Evolutionary conservation across 2,329 filamentous ascomycete genomes (phyloP), one percentile per base, ranked within the genome.

Genomic region (Epichloe festucae): DNA sequence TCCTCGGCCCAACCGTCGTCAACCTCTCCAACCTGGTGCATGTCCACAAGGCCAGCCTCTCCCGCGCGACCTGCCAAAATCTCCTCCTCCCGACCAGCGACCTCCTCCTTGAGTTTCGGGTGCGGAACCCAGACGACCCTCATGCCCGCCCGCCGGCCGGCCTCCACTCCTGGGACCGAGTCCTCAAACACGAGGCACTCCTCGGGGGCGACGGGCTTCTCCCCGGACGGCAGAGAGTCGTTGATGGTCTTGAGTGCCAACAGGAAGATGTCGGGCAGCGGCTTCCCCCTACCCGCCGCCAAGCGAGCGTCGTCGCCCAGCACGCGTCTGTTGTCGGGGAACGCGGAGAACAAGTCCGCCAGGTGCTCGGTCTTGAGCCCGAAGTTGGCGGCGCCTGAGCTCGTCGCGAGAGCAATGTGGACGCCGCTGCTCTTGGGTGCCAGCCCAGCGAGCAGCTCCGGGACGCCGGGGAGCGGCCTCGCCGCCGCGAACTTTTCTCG

Each of bases 181-280:
- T 98, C 93, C 70, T 98, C 93, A 61, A 98, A 97, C 0, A 97
- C 93, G 15, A 98, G 74, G 64, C 93, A 97, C 68, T 97, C 91
- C 58, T 87, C 85, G 0, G 89, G 50, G 50, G 65, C 74, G 56
- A 98, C 84, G 53, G 78, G 71, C 57, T 76, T 71, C 49, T 85
- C 82, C 79, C 79, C 81, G 3, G 75, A 69, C 0, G 73, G 71
- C 6, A 94, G 73, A 15, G 81, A 80, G 43, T 79, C 78, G 68
- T 98, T 98, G 65, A 98, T 84, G 3, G 83, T 87, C 67, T 86
- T 75, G 51, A 98, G 73, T 0, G 93, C 91, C 1, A 97, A 74
- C 8, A 94, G 71, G 68, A 95, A 97, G 59, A 98, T 98, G 68
- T 98, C 91, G 0, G 91, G 93, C 35, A 91, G 77, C 0, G 93